Percentiles rank a stretch among this genome's conserved stretches.
Evolutionary conservation across 805 yeast species (phyloP).

Genomic region (Hyphopichia homilentoma): DNA sequence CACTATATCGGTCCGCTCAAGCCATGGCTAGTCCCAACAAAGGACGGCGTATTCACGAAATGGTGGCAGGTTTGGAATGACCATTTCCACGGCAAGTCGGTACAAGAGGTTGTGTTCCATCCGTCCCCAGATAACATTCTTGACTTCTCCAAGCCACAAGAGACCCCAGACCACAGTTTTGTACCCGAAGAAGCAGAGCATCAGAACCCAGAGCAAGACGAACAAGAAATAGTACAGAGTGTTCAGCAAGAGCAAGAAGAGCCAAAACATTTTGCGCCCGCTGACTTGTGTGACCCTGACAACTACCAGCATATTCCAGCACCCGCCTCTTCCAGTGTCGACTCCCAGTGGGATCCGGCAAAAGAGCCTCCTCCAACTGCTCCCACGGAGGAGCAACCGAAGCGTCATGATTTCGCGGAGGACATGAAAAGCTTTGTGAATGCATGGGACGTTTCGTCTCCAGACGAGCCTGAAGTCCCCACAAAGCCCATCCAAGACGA

Average conservation of each 20-base stretch:
- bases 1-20: constrained; percentile 67
- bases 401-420: constrained; percentile 7
- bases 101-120: constrained; percentile 13
- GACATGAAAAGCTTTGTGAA: constrained; percentile 16
- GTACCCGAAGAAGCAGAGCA: constrained; percentile 8
- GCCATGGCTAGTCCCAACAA: constrained; percentile 45
- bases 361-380: constrained; percentile 38
- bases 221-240: constrained; percentile 1
- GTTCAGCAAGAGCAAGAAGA: not conserved
- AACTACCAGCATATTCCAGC: constrained; percentile 21
- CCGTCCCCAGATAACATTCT: not conserved
- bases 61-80: constrained; percentile 42
- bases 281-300: constrained; percentile 26
- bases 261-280: constrained; percentile 9
- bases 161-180: not conserved
- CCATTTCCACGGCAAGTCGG: constrained; percentile 21
- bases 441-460: constrained; percentile 25
- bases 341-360: constrained; percentile 43
- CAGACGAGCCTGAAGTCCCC: constrained; percentile 2
- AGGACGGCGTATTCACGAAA: constrained; percentile 15
- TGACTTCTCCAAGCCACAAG: too few species aligned
- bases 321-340: constrained; percentile 10
- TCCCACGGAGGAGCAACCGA: too few species aligned
- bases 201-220: too few species aligned
- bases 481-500: too few species aligned